Evolutionary conservation across 2,329 filamentous ascomycete genomes (phyloP).

Genomic region (Zelopaecilomyces penicillatus): DNA sequence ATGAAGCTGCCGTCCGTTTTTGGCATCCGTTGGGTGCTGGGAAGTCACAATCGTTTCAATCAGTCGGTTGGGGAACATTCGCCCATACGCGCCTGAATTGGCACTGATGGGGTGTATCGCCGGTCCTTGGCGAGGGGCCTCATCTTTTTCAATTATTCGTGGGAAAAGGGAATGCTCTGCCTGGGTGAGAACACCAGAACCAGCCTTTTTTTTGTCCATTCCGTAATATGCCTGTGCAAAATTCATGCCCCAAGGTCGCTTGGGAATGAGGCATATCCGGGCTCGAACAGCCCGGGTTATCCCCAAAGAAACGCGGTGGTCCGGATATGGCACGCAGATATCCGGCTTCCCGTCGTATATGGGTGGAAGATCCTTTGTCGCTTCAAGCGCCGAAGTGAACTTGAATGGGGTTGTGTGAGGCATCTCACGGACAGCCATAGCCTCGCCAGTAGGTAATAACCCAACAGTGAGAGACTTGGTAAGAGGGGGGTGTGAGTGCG

Average conservation of each 20-base stretch:
- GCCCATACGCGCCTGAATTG: slow-evolving; percentile 38
- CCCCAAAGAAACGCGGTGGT: slow-evolving; percentile 50
- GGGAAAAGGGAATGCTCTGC: slow-evolving; percentile 33
- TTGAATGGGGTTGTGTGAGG: slow-evolving; percentile 48
- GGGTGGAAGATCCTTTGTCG: slow-evolving; percentile 50
- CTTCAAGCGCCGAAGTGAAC: slow-evolving; percentile 44
- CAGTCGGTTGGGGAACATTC: slow-evolving; percentile 43
- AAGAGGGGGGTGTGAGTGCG: slow-evolving; percentile 50
- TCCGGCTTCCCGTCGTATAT: slow-evolving; percentile 55
- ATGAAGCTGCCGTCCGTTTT: slow-evolving; percentile 50
- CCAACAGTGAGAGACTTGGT: slow-evolving; percentile 39
- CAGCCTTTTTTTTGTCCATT: slow-evolving; percentile 10
- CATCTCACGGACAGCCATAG: slow-evolving; percentile 44
- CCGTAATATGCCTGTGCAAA: slow-evolving; percentile 40
- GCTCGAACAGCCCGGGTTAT: slow-evolving; percentile 30
- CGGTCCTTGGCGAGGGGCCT: slow-evolving; percentile 18
- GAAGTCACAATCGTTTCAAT: slow-evolving; percentile 57
- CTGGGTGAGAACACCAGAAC: slow-evolving; percentile 26
- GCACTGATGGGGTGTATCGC: too few relatives aligned
- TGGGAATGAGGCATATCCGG: slow-evolving; percentile 52
- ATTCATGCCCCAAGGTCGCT: slow-evolving; percentile 44
- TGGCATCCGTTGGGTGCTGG: slow-evolving; percentile 42
- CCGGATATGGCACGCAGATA: slow-evolving; percentile 56
- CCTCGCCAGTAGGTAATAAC: slow-evolving; percentile 47
- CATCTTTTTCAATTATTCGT: neutral